A percentile compares a stretch with the other conserved stretches of the same genome.
These are phyloP conservation scores for Ophiostoma triangulosporum DNA, from an alignment of 2,329 filamentous ascomycete genomes.

Conservation along the genomic window DNA sequence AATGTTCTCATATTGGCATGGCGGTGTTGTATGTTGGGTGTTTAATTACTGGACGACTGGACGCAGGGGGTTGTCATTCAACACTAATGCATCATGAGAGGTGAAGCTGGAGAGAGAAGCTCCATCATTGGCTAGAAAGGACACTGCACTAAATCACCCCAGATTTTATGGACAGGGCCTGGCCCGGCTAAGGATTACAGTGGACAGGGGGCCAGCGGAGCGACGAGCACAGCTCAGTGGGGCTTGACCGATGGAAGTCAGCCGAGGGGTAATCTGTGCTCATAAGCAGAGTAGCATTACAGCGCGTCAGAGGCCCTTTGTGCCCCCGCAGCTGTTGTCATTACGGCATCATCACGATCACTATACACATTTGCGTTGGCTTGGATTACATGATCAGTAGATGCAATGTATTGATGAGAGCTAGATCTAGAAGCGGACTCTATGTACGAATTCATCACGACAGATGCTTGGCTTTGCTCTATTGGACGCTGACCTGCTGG, in stretches of 20 bases:
- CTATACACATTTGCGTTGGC: too few relatives aligned
- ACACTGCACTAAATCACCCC: not conserved
- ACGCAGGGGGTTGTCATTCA: not conserved
- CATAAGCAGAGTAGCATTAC: not conserved
- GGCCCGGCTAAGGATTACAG: not conserved
- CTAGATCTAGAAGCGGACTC: not conserved
- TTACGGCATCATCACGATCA: too few relatives aligned
- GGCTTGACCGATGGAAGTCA: not conserved
- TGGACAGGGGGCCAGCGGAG: not conserved
- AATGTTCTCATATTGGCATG: slow-evolving; percentile 33
- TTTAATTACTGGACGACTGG: too few relatives aligned
- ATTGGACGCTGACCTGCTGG: slow-evolving; percentile 55
- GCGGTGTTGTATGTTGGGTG: too few relatives aligned
- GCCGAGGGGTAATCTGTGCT: slow-evolving; percentile 6
- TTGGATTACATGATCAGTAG: not conserved
- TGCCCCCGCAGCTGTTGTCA: not conserved
- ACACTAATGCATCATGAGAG: not conserved
- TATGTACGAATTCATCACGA: not conserved
- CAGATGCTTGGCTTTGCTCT: too few relatives aligned
- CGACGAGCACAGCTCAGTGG: not conserved
- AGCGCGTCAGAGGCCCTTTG: slow-evolving; percentile 2
- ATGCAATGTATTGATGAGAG: not conserved
- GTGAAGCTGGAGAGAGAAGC: too few relatives aligned
- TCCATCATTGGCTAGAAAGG: not conserved
- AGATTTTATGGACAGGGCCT: not conserved